phyloP scores from a whole-genome alignment of 257 asterid genomes.

The Capsicum rhomboideum region DNA sequence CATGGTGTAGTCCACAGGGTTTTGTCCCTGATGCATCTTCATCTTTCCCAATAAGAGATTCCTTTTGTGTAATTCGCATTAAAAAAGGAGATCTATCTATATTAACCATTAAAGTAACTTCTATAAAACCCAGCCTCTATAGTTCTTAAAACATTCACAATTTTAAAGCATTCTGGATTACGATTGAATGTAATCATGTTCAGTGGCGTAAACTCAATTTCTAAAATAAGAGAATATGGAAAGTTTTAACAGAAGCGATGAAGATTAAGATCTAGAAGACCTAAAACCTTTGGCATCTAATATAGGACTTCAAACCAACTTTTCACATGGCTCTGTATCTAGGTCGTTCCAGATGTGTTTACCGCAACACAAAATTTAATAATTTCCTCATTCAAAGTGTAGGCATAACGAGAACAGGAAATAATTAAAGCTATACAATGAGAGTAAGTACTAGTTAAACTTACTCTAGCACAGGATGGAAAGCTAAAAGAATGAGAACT shows the following conservation, averaged over 20 bases:
- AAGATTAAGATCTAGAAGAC: background rate
- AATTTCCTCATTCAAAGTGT: background rate
- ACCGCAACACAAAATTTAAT: background rate
- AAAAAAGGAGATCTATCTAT: background rate
- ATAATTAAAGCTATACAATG: background rate
- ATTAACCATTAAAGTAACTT: background rate
- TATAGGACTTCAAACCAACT: background rate
- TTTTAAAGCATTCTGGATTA: background rate
- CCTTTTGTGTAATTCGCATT: background rate
- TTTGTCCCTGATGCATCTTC: background rate
- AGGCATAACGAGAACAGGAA: background rate
- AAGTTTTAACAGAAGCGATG: background rate
- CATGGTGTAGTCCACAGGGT: background rate
- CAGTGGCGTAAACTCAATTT: background rate
- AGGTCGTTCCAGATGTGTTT: background rate
- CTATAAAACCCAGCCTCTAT: background rate
- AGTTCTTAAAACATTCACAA: background rate
- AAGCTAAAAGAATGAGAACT: background rate
- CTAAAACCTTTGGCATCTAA: background rate
- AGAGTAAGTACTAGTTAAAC: background rate
- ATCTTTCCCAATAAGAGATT: background rate
- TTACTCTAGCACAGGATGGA: background rate
- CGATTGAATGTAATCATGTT: background rate
- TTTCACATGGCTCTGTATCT: background rate
- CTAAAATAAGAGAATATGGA: background rate